phyloP scores from a whole-genome alignment of 2,329 filamentous ascomycete genomes.

The Fusarium dimerum region DNA sequence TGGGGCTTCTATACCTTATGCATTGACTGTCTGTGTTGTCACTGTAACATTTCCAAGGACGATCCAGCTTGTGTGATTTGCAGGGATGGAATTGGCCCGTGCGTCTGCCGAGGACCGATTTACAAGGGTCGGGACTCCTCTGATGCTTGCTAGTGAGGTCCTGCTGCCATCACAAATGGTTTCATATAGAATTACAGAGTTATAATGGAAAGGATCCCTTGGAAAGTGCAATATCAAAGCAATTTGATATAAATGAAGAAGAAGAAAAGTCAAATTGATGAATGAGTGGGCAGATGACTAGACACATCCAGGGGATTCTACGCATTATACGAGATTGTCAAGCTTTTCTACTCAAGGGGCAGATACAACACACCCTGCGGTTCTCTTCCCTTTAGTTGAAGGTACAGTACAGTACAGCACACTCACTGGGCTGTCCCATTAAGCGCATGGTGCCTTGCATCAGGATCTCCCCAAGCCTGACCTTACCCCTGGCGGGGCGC shows the following conservation, averaged over 20 bases:
- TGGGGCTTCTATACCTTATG: background rate
- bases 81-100: conserved; percentile 4
- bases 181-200: background rate
- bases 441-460: conserved; percentile 26
- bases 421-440: conserved; percentile 12
- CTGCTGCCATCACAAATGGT: background rate
- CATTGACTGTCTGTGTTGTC: too few relatives aligned
- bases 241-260: background rate
- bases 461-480: conserved; percentile 17
- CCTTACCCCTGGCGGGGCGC: conserved; percentile 5
- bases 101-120: conserved; percentile 8
- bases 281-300: background rate
- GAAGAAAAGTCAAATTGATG: background rate
- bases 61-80: background rate
- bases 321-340: background rate
- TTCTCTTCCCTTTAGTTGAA: conserved; percentile 10
- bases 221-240: background rate
- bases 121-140: background rate
- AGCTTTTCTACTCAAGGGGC: too few relatives aligned
- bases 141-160: background rate
- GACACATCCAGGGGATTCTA: background rate
- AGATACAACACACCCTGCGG: too few relatives aligned
- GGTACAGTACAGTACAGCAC: conserved; percentile 1
- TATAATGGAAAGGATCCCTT: background rate
- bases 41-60: too few relatives aligned